Base-by-base conservation (phyloP, 2,329 filamentous ascomycete species). In the Alternaria angustiovoidea region DNA sequence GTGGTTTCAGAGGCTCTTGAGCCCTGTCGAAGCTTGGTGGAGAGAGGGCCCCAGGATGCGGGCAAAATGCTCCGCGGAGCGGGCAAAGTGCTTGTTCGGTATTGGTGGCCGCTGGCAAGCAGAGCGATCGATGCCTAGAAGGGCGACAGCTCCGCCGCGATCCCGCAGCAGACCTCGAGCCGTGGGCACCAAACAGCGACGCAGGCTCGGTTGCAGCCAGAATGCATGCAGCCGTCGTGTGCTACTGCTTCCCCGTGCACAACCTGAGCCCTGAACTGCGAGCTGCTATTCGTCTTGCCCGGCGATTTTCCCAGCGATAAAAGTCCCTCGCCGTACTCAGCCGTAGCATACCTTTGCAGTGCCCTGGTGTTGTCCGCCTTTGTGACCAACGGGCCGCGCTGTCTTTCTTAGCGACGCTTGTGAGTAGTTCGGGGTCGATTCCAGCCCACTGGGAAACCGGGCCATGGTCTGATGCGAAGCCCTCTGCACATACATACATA, bases 371-470 rank as follows among this genome's bases (percentile, higher is more conserved):
- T 60, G 61, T 59, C 58, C 63, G 58, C 57, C 53, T 55, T 63
- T 62, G 68, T 58, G 52, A 59, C 62, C 62, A 66, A 67, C 67
- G 68, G 69, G 58, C 65, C 62, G 65, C 54, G 54, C 60, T 63
- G 65, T 62, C 55, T 43, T 49, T 59, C 56, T 57, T 65, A 67
- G 69, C 67, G 59, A 70, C 59, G 66, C 68, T 71, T 67, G 71
- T 65, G 71, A 67, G 59, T 64, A 63, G 67, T 69, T 70, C 66
- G 68, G 68, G 64, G 63, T 63, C 65, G 63, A 66, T 66, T 67
- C 73, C 73, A 70, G 66, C 62, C 54, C 64, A 59, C 63, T 72
- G 70, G 72, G 59, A 67, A 59, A 55, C 63, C 57, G 64, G 68
- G 58, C 59, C 61, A 62, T 65, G 64, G 63, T 46, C 69, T 58